Percentiles rank a stretch among this genome's conserved stretches.
These are phyloP conservation scores for Macrolepiota albuminosa DNA, from an alignment of 768 basidiomycete species.

Conservation along the genomic window DNA sequence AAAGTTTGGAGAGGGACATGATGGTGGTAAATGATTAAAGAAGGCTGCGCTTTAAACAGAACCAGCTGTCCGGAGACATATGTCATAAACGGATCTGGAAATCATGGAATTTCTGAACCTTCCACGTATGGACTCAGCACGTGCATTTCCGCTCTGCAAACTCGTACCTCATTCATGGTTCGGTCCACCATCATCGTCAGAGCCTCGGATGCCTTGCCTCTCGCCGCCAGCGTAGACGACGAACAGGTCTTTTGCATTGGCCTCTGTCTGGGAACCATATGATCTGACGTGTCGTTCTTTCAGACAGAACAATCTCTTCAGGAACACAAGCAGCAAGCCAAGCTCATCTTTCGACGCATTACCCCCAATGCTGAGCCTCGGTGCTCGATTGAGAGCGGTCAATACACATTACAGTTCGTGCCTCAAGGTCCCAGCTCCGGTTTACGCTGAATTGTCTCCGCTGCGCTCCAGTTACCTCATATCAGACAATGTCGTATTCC, in stretches of 20 bases:
- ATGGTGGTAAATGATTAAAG: constrained; percentile 20
- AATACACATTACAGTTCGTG: constrained; percentile 92
- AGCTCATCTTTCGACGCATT: constrained; percentile 92
- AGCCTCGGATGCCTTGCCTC: constrained; percentile 81
- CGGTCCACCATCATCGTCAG: constrained; percentile 83
- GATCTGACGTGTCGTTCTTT: constrained; percentile 14
- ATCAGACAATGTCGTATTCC: constrained; percentile 87
- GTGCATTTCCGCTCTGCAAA: constrained; percentile 9
- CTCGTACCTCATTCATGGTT: constrained; percentile 50
- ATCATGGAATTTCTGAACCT: constrained; percentile 9
- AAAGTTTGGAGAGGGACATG: constrained; percentile 36
- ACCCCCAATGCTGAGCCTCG: constrained; percentile 92
- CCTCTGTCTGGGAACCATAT: background rate
- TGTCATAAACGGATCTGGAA: constrained; percentile 13
- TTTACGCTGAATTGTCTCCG: constrained; percentile 7
- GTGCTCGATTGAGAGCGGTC: constrained; percentile 95
- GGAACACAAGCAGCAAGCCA: constrained; percentile 98
- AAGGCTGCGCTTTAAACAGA: constrained; percentile 6
- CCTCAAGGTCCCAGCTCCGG: constrained; percentile 1
- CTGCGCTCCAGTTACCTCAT: constrained; percentile 78
- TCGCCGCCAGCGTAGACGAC: constrained; percentile 96
- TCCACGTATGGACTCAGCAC: constrained; percentile 14
- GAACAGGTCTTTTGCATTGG: constrained; percentile 63
- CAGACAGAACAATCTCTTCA: constrained; percentile 92
- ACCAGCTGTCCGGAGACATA: constrained; percentile 15